Percentiles rank a stretch among this genome's conserved stretches.
Evolutionary conservation across 2,329 filamentous ascomycete genomes (phyloP).

Genomic region (Sarocladium brachiariae): DNA sequence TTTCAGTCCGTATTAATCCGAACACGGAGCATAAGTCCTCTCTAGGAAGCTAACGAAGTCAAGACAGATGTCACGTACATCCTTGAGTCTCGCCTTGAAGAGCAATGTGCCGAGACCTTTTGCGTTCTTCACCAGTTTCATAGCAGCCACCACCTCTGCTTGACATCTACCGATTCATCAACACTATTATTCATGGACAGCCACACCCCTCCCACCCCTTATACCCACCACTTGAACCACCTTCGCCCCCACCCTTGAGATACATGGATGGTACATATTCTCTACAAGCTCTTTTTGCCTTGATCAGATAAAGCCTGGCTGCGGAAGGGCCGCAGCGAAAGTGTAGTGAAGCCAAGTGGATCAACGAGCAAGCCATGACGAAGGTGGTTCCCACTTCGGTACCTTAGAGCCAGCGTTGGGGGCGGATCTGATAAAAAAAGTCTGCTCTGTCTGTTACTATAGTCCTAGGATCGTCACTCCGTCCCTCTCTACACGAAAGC

Average conservation of each 20-base stretch:
- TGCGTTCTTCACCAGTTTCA: too few species aligned
- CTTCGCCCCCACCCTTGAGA: neutral
- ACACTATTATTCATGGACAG: too few species aligned
- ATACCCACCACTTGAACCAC: too few species aligned
- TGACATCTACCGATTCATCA: neutral
- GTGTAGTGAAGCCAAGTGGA: slow-evolving; percentile 1
- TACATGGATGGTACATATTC: neutral
- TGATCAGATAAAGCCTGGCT: slow-evolving; percentile 10
- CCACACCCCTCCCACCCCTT: too few species aligned
- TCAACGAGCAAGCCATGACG: neutral
- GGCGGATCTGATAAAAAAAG: slow-evolving; percentile 8
- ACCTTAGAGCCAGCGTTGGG: neutral
- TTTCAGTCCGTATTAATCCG: neutral
- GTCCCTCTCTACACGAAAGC: too few species aligned
- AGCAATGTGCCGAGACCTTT: too few species aligned
- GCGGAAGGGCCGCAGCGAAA: neutral
- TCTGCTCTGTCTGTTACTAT: neutral
- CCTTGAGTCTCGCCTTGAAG: too few species aligned
- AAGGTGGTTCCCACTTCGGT: neutral
- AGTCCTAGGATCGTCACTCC: slow-evolving; percentile 5
- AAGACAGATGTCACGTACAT: too few species aligned
- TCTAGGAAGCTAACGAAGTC: neutral
- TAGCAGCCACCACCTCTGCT: neutral
- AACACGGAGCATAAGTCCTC: neutral
- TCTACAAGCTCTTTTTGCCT: neutral